Base-by-base conservation (phyloP, 176 grass and related monocot species). In the Triticum monococcum region DNA sequence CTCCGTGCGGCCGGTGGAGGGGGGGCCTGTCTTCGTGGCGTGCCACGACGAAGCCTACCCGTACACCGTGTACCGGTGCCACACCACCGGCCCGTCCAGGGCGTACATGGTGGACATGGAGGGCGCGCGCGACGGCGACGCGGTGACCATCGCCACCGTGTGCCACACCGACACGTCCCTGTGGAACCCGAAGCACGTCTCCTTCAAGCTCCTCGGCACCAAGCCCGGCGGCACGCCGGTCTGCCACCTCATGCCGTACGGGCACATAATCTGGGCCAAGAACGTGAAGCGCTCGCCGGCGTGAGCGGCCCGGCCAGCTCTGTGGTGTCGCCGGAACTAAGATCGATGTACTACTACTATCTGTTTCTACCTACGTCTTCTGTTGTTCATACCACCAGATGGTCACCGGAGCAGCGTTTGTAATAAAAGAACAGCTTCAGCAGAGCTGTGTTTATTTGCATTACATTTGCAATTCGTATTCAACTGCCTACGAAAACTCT, bases 231-330 rank as follows among this genome's bases (percentile, higher is more conserved):
- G 78, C 71, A 3, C 6, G 71, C 90, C 86, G 5, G 65, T 91
- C 31, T 91, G 90, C 86, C 90, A 85, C 78, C 77, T 91, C 32
- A 88, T 91, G 90, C 86, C 86, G 9, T 88, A 91, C 86, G 90
- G 82, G 1, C 90, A 91, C 54, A 85, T 91, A 1, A 50, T 88
- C 50, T 88, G 82, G 86, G 82, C 69, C 30, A 88, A 85, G 89
- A 85, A 88, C 37, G 48, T 63, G 85, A 77, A 85, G 6, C 30
- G 16, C 81, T 85, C 81, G n/a, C 7, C 69, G 38, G 81, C 48
- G 12, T 84, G 48, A 75, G 32, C 62, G 26, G 18, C 31, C 6
- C 56, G 68, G 68, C 33, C 41, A 16, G 33, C 50, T 57, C 57
- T 3, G 10, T 14, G 2, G 4, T 61, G 1, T 41, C 17, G 32